Evolutionary conservation across 2,329 filamentous ascomycete genomes (phyloP).

Genomic region (Ophiostoma sp.): DNA sequence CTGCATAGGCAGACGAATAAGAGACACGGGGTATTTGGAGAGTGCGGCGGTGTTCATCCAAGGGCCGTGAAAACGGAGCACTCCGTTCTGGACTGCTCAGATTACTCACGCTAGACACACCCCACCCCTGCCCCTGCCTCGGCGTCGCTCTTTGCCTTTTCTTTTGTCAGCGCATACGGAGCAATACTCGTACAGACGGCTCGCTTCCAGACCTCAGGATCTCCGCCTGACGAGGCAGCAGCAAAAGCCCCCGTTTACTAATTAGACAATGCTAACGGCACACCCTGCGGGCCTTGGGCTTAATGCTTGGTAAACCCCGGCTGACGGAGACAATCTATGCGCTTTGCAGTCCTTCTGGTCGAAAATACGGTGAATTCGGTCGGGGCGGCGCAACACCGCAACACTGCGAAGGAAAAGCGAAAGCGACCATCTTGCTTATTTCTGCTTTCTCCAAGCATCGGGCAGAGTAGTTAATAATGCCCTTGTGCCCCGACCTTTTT

Average conservation of each 20-base stretch:
- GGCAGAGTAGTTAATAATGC: constrained; percentile 12
- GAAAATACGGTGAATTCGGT: constrained; percentile 25
- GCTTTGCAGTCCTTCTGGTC: constrained; percentile 11
- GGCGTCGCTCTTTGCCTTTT: constrained; percentile 5
- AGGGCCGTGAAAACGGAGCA: constrained; percentile 5
- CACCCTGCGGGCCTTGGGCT: constrained; percentile 19
- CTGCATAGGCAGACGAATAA: constrained; percentile 9
- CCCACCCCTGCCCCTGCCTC: neutral
- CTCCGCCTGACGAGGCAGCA: constrained; percentile 10
- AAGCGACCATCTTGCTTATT: constrained; percentile 12
- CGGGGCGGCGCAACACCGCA: constrained; percentile 18
- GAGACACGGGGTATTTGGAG: neutral
- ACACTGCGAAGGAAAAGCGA: constrained; percentile 16
- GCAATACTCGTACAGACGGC: too few relatives aligned
- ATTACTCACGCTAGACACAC: neutral
- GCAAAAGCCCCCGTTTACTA: constrained; percentile 14
- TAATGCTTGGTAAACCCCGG: constrained; percentile 23
- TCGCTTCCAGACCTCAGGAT: constrained; percentile 13
- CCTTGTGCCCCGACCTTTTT: neutral
- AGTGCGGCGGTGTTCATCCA: neutral
- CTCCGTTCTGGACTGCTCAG: neutral
- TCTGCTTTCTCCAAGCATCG: neutral
- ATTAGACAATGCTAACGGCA: neutral
- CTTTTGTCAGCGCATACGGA: neutral
- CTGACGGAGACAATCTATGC: constrained; percentile 19